Evolutionary conservation across 2,329 filamentous ascomycete species (phyloP).

Genomic region (Rugonectria rugulosa): DNA sequence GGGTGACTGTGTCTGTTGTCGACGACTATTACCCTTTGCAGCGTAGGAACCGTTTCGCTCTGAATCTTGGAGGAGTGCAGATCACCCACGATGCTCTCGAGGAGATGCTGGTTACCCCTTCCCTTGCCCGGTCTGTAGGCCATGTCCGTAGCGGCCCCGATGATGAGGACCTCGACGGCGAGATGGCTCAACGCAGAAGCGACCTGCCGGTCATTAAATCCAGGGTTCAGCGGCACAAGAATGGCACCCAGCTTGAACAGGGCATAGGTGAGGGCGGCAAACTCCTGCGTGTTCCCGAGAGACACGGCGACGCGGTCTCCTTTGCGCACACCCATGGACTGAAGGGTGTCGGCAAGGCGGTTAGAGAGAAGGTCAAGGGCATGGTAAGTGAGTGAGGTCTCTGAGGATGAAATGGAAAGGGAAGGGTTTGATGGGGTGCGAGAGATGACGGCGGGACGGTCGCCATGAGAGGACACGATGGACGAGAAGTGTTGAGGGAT

Average conservation of each 20-base stretch:
- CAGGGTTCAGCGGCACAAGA: conserved; percentile 91
- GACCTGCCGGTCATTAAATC: conserved; percentile 83
- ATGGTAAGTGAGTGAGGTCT: conserved; percentile 76
- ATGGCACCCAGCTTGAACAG: conserved; percentile 94
- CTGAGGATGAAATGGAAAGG: conserved; percentile 52
- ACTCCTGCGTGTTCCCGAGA: conserved; percentile 85
- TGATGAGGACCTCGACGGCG: conserved; percentile 75
- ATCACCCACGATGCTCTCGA: conserved; percentile 55
- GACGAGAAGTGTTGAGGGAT: conserved; percentile 76
- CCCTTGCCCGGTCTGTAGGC: conserved; percentile 68
- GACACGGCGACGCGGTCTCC: conserved; percentile 87
- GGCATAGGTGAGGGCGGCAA: conserved; percentile 85
- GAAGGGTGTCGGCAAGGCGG: conserved; percentile 74
- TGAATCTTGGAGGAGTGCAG: conserved; percentile 43
- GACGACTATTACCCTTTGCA: conserved; percentile 76
- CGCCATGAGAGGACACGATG: conserved; percentile 70
- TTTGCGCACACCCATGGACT: conserved; percentile 75
- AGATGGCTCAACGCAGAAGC: conserved; percentile 80
- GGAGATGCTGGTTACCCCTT: conserved; percentile 59
- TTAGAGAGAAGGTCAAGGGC: conserved; percentile 80
- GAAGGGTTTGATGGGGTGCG: conserved; percentile 48
- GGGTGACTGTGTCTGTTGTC: conserved; percentile 72
- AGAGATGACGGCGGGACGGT: conserved; percentile 66
- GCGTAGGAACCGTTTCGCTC: conserved; percentile 66
- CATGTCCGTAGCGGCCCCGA: conserved; percentile 87